Conservation (phyloP, 306 rosid genomes). For the Biancaea sappan region DNA sequence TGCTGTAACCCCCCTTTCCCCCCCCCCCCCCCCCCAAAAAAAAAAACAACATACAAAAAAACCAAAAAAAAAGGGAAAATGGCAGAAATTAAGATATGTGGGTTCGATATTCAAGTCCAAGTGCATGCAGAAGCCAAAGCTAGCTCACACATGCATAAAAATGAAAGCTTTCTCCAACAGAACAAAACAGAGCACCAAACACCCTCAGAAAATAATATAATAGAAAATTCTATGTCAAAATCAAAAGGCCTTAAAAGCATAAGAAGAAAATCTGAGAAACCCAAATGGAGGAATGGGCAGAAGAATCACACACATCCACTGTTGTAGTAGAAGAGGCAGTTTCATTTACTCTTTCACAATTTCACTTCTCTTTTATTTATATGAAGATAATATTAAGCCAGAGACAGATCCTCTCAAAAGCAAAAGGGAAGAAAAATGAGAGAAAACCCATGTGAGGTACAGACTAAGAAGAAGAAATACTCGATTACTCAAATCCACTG, state of each 20-base stretch:
- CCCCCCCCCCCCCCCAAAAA: too few relatives aligned
- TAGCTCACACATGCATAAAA: slow-evolving; percentile 4
- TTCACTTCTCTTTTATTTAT: not conserved
- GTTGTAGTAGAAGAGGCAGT: too few relatives aligned
- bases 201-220: not conserved
- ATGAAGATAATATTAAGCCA: too few relatives aligned
- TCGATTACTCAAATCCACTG: too few relatives aligned
- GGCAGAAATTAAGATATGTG: slow-evolving; percentile 6
- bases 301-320: too few relatives aligned
- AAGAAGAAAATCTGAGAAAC: too few relatives aligned
- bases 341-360: too few relatives aligned
- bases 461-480: slow-evolving; percentile 16
- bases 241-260: not conserved
- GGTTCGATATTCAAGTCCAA: not conserved
- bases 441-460: not conserved
- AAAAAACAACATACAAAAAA: not conserved
- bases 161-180: slow-evolving; percentile 26
- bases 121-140: not conserved
- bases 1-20: too few relatives aligned
- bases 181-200: not conserved
- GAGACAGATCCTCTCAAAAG: not conserved
- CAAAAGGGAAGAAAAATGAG: not conserved
- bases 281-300: too few relatives aligned
- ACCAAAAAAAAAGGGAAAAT: not conserved
- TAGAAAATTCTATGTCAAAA: not conserved